Conservation (phyloP, 257 asterid species). For the Scutellaria baicalensis region DNA sequence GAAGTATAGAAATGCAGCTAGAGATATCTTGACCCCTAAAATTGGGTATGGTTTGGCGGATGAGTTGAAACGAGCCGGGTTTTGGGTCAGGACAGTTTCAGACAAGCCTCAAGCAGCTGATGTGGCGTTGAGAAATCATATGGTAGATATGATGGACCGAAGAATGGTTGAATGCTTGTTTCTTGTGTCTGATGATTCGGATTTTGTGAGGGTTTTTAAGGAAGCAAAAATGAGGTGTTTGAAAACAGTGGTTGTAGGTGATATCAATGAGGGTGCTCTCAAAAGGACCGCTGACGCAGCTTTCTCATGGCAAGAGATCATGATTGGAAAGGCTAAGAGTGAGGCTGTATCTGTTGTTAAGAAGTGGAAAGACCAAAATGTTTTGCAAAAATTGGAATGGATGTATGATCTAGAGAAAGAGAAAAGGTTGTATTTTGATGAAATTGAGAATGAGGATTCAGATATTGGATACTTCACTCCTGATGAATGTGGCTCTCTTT, state of each 20-base stretch:
- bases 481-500: constrained; percentile 30
- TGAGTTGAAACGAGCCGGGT: too few relatives aligned
- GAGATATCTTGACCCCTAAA: too few relatives aligned
- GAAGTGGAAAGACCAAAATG: constrained; percentile 71
- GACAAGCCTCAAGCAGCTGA: constrained; percentile 84
- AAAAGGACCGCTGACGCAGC: constrained; percentile 76
- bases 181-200: constrained; percentile 84
- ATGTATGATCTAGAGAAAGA: constrained; percentile 54
- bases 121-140: constrained; percentile 50
- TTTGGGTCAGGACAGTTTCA: constrained; percentile 65
- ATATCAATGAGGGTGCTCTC: constrained; percentile 44
- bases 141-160: constrained; percentile 76
- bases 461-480: constrained; percentile 35
- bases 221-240: constrained; percentile 82
- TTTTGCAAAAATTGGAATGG: constrained; percentile 76
- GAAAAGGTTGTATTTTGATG: constrained; percentile 22
- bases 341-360: constrained; percentile 76
- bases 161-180: constrained; percentile 59
- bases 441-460: constrained; percentile 36
- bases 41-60: too few relatives aligned
- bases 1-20: too few relatives aligned
- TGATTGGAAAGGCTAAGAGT: constrained; percentile 73
- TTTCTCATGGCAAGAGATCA: constrained; percentile 82
- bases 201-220: constrained; percentile 57
- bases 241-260: constrained; percentile 87